Conservation (phyloP, 1,284 basidiomycete genomes). For the Wolfiporia cocos region DNA sequence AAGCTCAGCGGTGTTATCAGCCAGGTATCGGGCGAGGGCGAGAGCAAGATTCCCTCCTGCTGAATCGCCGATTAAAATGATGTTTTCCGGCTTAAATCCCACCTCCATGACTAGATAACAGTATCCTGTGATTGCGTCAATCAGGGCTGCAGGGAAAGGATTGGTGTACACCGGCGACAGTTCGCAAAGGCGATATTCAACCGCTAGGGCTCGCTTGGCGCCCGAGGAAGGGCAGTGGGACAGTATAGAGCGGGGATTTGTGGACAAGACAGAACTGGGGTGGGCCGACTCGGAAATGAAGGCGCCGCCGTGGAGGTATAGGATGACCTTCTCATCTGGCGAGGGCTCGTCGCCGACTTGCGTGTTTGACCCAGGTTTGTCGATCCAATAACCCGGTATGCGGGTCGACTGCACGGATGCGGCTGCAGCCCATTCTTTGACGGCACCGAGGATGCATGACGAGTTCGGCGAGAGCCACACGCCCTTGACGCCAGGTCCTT, state of each 20-base stretch:
- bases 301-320: not conserved
- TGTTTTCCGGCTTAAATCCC: conserved; percentile 34
- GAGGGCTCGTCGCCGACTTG: not conserved
- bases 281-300: not conserved
- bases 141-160: conserved; percentile 38
- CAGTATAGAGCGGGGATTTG: not conserved
- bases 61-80: conserved; percentile 46
- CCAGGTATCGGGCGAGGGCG: conserved; percentile 30
- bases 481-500: too few relatives aligned
- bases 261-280: not conserved
- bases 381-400: not conserved
- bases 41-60: conserved; percentile 49
- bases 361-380: not conserved
- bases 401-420: not conserved
- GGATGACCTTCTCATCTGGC: not conserved
- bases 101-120: conserved; percentile 32
- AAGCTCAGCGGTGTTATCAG: conserved; percentile 9
- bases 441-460: not conserved
- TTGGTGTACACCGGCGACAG: not conserved
- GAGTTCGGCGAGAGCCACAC: too few relatives aligned
- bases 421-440: not conserved
- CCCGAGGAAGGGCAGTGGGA: too few relatives aligned
- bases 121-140: conserved; percentile 41
- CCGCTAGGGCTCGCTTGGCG: not conserved
- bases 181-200: not conserved